These are phyloP conservation scores for Musa beccarii DNA, from an alignment of 176 grass and related monocot genomes.

Conservation along the genomic window DNA sequence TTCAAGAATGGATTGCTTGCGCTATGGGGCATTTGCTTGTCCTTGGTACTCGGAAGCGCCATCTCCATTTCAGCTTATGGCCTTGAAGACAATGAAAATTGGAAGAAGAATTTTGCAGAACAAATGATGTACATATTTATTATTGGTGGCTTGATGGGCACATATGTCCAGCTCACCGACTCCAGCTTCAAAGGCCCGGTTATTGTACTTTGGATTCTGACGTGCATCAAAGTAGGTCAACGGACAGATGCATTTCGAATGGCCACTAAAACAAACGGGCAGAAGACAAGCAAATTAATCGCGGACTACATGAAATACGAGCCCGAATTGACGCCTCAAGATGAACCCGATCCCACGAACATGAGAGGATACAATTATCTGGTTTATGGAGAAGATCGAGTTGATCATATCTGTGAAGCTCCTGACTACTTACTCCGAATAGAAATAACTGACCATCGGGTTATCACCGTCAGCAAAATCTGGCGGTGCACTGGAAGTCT, in stretches of 20 bases:
- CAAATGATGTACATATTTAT: neutral
- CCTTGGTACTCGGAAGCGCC: neutral
- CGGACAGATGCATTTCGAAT: rapidly evolving
- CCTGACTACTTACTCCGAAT: neutral
- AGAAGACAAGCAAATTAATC: constrained; percentile 3
- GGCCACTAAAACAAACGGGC: neutral
- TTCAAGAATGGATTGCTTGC: neutral
- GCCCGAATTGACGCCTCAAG: neutral
- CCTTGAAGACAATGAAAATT: constrained; percentile 19
- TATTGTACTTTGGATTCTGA: neutral
- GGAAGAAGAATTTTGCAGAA: neutral
- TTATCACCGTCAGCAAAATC: constrained; percentile 12
- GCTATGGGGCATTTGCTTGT: constrained; percentile 2
- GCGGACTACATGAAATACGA: constrained; percentile 13
- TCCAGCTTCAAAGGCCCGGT: neutral
- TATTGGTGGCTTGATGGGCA: neutral
- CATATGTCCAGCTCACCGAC: neutral
- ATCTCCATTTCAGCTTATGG: neutral
- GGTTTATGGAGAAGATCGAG: neutral
- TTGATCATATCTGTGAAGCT: neutral
- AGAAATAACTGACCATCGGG: neutral
- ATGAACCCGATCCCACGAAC: neutral
- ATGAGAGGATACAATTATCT: constrained; percentile 24
- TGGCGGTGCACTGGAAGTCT: constrained; percentile 3
- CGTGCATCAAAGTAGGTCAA: rapidly evolving